Conservation (phyloP, 2,329 filamentous ascomycete genomes). For the Aspergillus arachidicola region DNA sequence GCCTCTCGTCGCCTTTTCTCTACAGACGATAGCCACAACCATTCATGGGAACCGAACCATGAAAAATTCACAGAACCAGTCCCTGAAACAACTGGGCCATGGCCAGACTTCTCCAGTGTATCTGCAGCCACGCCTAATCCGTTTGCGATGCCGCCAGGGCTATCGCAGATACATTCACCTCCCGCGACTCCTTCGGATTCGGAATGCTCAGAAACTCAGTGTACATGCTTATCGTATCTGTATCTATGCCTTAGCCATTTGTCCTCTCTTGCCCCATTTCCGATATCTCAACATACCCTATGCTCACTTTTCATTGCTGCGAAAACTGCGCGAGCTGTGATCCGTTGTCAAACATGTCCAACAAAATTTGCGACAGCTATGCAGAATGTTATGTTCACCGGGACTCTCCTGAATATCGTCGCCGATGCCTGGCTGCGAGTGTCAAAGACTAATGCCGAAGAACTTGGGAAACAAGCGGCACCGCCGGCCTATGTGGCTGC, state of each 20-base stretch:
- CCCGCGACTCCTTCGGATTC: constrained; percentile 27
- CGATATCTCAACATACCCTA: constrained; percentile 45
- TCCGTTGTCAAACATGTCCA: constrained; percentile 47
- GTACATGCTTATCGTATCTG: constrained; percentile 45
- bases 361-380: constrained; percentile 43
- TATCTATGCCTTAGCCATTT: constrained; percentile 49
- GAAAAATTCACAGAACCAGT: constrained; percentile 28
- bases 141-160: constrained; percentile 23
- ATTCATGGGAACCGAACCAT: constrained; percentile 27
- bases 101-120: constrained; percentile 46
- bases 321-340: constrained; percentile 43
- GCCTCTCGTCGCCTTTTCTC: constrained; percentile 23
- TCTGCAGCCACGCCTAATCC: constrained; percentile 35
- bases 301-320: constrained; percentile 47
- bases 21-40: constrained; percentile 28
- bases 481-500: constrained; percentile 32
- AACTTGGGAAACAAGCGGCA: constrained; percentile 40
- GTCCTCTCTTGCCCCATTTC: constrained; percentile 45
- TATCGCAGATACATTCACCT: constrained; percentile 24
- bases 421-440: constrained; percentile 49
- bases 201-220: constrained; percentile 30
- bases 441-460: constrained; percentile 36
- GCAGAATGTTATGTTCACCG: constrained; percentile 52
- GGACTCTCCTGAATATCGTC: constrained; percentile 47
- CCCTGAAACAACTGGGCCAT: constrained; percentile 35